Base-by-base conservation (phyloP, 1,284 basidiomycete genomes). In the Ustilago lituana region DNA sequence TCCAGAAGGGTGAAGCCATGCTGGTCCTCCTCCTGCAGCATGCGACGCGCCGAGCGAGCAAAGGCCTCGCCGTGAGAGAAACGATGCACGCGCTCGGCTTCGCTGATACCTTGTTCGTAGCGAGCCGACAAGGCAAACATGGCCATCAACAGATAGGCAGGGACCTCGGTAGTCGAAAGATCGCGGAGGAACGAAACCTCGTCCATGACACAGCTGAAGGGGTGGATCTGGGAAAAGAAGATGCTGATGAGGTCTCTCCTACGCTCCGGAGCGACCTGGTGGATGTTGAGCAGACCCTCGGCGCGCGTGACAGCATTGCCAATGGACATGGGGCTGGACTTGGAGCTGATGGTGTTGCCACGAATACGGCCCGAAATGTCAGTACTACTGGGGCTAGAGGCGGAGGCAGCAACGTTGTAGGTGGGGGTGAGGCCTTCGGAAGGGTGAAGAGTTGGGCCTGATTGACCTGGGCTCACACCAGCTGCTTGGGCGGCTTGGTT, bases 131-230 rank as follows among this genome's bases (percentile, higher is more conserved):
- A 61, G 17, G 83, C 82, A 68, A 83, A 85, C 33, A 85, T 84
- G 35, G 83, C 78, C 64, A 84, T 80, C 45, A 84, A 74, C n/a
- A 85, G 76, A 36, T 83, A 73, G 5, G 82, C 80, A 12, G 83
- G 82, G 4, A 83, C 76, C 40, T 80, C 80, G 31, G 75, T 77
- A 33, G 83, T 80, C 61, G 83, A 84, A 12, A 83, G 74, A 11
- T 84, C 82, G 54, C 85, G 80, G 10, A 83, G 72, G 74, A 85
- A 85, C 3, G 83, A 84, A 22, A 84, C 78, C 19, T 76, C 72
- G 64, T 85, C 84, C 46, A 85, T 76, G 77, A 84, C 83, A 36
- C 79, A 68, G 35, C 74, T 77, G 66, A 83, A 83, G 23, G 84
- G 84, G 17, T 80, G 79, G 7, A 84, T 77, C 26, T 81, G 78